Conservation (phyloP, 768 basidiomycete genomes). For the Lentinus tigrinus region DNA sequence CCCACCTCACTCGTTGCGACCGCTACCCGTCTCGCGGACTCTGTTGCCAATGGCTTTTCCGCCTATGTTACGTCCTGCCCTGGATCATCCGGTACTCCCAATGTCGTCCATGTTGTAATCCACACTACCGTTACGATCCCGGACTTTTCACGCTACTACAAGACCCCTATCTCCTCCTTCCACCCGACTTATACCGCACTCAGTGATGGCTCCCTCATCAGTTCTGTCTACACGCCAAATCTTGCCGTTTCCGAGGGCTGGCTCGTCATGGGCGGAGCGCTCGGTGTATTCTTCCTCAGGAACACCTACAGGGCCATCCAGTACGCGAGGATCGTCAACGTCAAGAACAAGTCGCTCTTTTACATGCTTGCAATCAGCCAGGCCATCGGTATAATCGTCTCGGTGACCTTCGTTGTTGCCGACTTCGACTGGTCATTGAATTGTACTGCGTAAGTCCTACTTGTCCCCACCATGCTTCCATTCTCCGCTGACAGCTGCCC, state of each 20-base stretch:
- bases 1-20: conserved; percentile 20
- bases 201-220: conserved; percentile 58
- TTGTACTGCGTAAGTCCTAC: conserved; percentile 47
- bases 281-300: conserved; percentile 50
- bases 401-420: conserved; percentile 44
- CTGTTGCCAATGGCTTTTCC: not conserved
- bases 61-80: conserved; percentile 4
- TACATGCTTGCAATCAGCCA: conserved; percentile 57
- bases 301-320: conserved; percentile 50
- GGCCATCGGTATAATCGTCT: conserved; percentile 44
- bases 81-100: conserved; percentile 23
- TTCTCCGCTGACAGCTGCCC: not conserved
- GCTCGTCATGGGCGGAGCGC: conserved; percentile 47
- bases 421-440: conserved; percentile 41
- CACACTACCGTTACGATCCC: conserved; percentile 49
- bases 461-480: conserved; percentile 36
- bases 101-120: conserved; percentile 48
- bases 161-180: conserved; percentile 42
- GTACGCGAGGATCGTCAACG: conserved; percentile 53
- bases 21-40: not conserved
- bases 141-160: conserved; percentile 46
- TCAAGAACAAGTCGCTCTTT: conserved; percentile 60
- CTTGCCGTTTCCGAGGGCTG: conserved; percentile 38
- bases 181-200: conserved; percentile 39
- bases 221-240: conserved; percentile 46